phyloP scores from a whole-genome alignment of 2,329 filamentous ascomycete genomes.

The Fusarium agapanthi region DNA sequence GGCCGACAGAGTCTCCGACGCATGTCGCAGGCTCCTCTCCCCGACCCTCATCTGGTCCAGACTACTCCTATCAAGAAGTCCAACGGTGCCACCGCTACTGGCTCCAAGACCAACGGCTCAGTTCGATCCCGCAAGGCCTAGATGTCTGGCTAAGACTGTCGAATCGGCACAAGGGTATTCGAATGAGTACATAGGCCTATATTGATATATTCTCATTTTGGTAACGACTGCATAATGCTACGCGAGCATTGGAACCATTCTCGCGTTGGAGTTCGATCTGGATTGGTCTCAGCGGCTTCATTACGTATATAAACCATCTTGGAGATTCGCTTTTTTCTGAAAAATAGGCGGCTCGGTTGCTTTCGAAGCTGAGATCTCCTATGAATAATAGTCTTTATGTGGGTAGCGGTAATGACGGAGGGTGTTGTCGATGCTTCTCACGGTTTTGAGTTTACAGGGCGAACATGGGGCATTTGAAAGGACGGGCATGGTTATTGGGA shows the following conservation, averaged over 20 bases:
- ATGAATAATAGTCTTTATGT: constrained; percentile 41
- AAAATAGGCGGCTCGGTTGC: constrained; percentile 24
- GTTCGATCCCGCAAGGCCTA: constrained; percentile 76
- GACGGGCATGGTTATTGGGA: constrained; percentile 43
- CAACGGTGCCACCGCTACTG: constrained; percentile 63
- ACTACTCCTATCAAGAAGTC: constrained; percentile 57
- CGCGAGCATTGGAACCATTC: constrained; percentile 13
- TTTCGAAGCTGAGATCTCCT: constrained; percentile 19
- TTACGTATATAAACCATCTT: constrained; percentile 41
- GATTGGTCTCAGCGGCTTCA: constrained; percentile 24
- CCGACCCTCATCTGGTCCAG: constrained; percentile 77
- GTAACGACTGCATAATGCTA: constrained; percentile 17
- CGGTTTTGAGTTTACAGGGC: constrained; percentile 43
- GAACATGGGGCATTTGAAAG: constrained; percentile 42
- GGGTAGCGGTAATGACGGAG: constrained; percentile 44
- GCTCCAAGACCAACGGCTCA: constrained; percentile 66
- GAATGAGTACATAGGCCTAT: background rate
- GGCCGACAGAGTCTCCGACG: constrained; percentile 79
- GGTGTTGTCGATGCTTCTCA: constrained; percentile 43
- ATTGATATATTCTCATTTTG: background rate
- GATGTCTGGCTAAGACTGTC: constrained; percentile 4
- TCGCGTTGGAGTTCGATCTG: constrained; percentile 32
- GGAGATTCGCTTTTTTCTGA: constrained; percentile 32
- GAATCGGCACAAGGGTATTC: background rate
- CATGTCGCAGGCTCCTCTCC: constrained; percentile 73